Percentiles rank a stretch among this genome's conserved stretches.
Conservation (phyloP, 805 yeast species). For the Cyberlindnera americana region DNA sequence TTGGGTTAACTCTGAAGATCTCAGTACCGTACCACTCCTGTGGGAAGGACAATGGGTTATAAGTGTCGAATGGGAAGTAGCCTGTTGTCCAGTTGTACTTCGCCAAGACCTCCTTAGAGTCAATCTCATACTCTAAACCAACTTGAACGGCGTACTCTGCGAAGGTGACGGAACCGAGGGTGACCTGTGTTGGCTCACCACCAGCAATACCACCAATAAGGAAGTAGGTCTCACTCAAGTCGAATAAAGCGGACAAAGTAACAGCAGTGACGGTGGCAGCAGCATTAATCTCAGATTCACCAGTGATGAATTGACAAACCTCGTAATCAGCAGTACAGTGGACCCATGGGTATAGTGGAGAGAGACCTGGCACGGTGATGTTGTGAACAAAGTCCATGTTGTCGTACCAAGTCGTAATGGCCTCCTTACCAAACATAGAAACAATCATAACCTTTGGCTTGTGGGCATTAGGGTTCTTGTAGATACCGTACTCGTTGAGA, state of each 20-base stretch:
- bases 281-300: slow-evolving; percentile 17
- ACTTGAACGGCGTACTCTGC: slow-evolving; percentile 17
- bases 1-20: slow-evolving; percentile 14
- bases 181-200: slow-evolving; percentile 16
- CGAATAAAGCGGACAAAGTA: slow-evolving; percentile 12
- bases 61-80: slow-evolving; percentile 18
- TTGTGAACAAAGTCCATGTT: slow-evolving; percentile 14
- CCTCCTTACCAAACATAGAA: slow-evolving; percentile 14
- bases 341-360: slow-evolving; percentile 18
- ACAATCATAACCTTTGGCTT: slow-evolving; percentile 14
- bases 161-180: slow-evolving; percentile 16
- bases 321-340: slow-evolving; percentile 14
- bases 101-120: slow-evolving; percentile 11
- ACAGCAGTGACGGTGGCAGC: slow-evolving; percentile 16
- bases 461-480: slow-evolving; percentile 13
- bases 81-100: slow-evolving; percentile 17
- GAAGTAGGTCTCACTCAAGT: slow-evolving; percentile 14
- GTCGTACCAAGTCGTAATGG: slow-evolving; percentile 14
- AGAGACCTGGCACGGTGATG: slow-evolving; percentile 16
- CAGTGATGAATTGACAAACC: slow-evolving; percentile 17
- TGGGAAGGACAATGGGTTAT: slow-evolving; percentile 14
- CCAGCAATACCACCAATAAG: slow-evolving; percentile 17
- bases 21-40: slow-evolving; percentile 17
- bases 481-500: slow-evolving; percentile 11
- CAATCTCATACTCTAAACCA: slow-evolving; percentile 14